Evolutionary conservation across 1,284 basidiomycete genomes (phyloP), one percentile per base, ranked within the genome.

Genomic region (Athelia sp.): DNA sequence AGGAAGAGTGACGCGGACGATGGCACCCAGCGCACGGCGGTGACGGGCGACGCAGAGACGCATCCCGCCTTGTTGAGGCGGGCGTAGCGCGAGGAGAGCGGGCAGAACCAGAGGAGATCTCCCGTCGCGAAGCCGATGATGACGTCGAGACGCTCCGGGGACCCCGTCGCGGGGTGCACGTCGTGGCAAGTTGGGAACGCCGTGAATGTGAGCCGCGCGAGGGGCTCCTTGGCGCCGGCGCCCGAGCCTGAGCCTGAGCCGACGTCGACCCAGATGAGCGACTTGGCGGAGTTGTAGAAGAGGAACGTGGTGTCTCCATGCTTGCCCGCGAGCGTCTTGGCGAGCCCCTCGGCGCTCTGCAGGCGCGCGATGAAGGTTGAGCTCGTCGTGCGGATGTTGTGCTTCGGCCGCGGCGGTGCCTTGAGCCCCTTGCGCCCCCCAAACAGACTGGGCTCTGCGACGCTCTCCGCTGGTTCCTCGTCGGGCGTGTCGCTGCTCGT

Each of bases 41-140:
- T 88, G 57, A 93, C 91, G 1, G 88, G 79, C 1, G 89, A 87
- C 52, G 74, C 81, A 57, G 87, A 83, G 53, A 95, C 86, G 55
- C 84, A 79, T 15, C 93, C 92, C 84, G 87, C 84, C 65, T 98
- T 98, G 72, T 98, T 98, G 48, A 98, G 74, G 22, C 95, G 89
- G 8, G 81, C 82, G 62, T 98, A 98, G 40, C 90, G 84, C 35
- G 81, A 88, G 45, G 79, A 81, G 60, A 93, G 86, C 45, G 91
- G 90, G 63, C 95, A 90, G 52, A 97, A 76, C 91, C 94, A 97
- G 46, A 99, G 71, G 21, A 99, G 73, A 67, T 99, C 96, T 14
- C 96, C 96, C 0, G 92, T 89, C 55, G 76, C 79, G 63, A 99
- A 98, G 2, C 96, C 96, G 58, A 99, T 87, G 49, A 98, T 78